Base-by-base conservation (phyloP, 192 early-diverging fungal species). In the Radiomyces spectabilis region DNA sequence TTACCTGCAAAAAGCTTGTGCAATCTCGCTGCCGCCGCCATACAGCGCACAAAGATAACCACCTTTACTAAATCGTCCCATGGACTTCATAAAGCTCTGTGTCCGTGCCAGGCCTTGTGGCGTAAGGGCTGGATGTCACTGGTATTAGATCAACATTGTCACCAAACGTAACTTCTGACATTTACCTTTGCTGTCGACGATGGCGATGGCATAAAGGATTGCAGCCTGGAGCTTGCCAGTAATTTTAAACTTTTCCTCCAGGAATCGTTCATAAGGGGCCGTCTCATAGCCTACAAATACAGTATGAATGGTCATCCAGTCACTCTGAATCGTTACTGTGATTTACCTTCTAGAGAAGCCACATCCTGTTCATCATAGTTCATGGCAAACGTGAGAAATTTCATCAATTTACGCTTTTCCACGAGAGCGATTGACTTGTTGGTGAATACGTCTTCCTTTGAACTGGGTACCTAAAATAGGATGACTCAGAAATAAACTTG, bases 401-500 rank as follows among this genome's bases (percentile, higher is more conserved):
- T 81, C 95, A 97, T 97, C 63, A 97, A 61, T 42, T 84, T 79
- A 53, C 95, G 74, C 67, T 97, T 97, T 31, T 95, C 95, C 35
- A 89, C 66, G 31, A 95, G 64, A 6, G 69, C 70, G 12, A 95
- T 73, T 16, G 80, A 68, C 18, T 84, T 78, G 50, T 80, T 86
- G 13, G 80, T 75, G 78, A 97, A 97, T 15, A 97, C 77, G 63
- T 95, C 95, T 59, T 93, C 93, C 63, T 94, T 95, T 41, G 86
- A 85, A 16, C 83, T 78, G 0, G 95, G 95, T 3, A 93, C 88
- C 68, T 83, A 63, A 2, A 1, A 35, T 1, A 55, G 8, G 10
- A 24, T 10, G 16, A 16, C 24, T 25, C 6, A 32, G 6, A 24
- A 19, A 35, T 57, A 15, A 30, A 24, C 55, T 13, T 12, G n/a